A percentile compares a stretch with the other conserved stretches of the same genome.
phyloP scores from a whole-genome alignment of 75 land plant genomes.

The Pinus albicaulis region DNA sequence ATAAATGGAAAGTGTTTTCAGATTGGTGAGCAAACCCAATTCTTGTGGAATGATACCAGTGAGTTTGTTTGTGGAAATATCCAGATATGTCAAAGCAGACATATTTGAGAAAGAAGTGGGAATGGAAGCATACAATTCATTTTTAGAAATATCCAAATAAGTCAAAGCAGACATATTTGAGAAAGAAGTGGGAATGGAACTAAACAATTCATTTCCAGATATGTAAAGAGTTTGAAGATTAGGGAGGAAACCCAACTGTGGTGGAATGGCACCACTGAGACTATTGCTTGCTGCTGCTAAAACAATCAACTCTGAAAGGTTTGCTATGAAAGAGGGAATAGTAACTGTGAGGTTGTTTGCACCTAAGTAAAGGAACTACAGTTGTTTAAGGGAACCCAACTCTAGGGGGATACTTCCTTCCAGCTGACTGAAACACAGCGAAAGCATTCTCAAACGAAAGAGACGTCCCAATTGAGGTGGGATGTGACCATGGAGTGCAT shows the following conservation, averaged over 20 bases:
- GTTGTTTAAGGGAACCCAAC: too few relatives aligned
- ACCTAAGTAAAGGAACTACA: too few relatives aligned
- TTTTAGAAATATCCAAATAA: background rate
- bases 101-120: too few relatives aligned
- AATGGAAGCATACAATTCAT: too few relatives aligned
- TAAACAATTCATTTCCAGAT: background rate
- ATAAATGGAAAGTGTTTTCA: background rate
- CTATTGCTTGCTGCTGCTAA: slow-evolving; percentile 26
- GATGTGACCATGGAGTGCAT: slow-evolving; percentile 29
- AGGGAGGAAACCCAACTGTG: slow-evolving; percentile 7
- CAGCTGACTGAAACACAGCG: slow-evolving; percentile 13
- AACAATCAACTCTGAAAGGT: too few relatives aligned
- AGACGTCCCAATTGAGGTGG: slow-evolving; percentile 29
- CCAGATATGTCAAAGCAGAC: too few relatives aligned
- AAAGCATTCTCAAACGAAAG: background rate
- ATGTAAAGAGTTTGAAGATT: background rate
- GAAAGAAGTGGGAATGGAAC: slow-evolving; percentile 19
- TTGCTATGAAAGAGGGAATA: too few relatives aligned
- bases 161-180: slow-evolving; percentile 5
- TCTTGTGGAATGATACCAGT: slow-evolving; percentile 11
- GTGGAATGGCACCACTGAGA: slow-evolving; percentile 33
- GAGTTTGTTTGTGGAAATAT: slow-evolving; percentile 4
- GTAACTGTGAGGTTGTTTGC: too few relatives aligned
- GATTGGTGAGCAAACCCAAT: background rate
- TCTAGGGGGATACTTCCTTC: background rate